Evolutionary conservation across 2,329 filamentous ascomycete species (phyloP).

Genomic region (Alternaria sp.): DNA sequence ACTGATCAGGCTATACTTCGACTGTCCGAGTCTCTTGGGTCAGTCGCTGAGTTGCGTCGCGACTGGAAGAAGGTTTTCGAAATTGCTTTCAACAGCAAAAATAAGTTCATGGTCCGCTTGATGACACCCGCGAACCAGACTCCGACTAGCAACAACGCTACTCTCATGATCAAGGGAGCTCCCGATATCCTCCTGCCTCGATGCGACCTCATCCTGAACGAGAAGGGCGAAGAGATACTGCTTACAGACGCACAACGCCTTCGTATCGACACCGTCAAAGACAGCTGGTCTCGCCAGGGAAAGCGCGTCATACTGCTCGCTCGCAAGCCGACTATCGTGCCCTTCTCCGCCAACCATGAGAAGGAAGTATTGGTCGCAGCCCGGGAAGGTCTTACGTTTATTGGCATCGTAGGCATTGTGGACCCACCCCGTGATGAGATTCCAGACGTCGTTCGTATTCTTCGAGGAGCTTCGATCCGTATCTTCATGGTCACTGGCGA

Average conservation of each 20-base stretch:
- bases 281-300: conserved; percentile 71
- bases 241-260: conserved; percentile 57
- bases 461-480: conserved; percentile 73
- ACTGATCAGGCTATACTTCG: conserved; percentile 77
- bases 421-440: conserved; percentile 68
- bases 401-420: conserved; percentile 65
- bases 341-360: conserved; percentile 59
- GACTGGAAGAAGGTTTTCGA: conserved; percentile 69
- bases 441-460: conserved; percentile 63
- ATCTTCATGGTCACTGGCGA: conserved; percentile 85
- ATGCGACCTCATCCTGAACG: conserved; percentile 64
- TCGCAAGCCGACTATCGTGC: conserved; percentile 60
- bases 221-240: conserved; percentile 59
- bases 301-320: conserved; percentile 72
- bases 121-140: conserved; percentile 53
- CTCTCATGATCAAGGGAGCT: conserved; percentile 79
- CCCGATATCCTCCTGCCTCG: conserved; percentile 74
- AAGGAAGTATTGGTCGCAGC: conserved; percentile 63
- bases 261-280: conserved; percentile 65
- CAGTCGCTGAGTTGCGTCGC: conserved; percentile 65
- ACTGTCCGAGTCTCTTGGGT: conserved; percentile 70
- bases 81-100: conserved; percentile 78
- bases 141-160: conserved; percentile 30
- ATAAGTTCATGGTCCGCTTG: conserved; percentile 78
- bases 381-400: conserved; percentile 56